Conservation (phyloP, 179 eudicot species). For the Beta lomatogona region DNA sequence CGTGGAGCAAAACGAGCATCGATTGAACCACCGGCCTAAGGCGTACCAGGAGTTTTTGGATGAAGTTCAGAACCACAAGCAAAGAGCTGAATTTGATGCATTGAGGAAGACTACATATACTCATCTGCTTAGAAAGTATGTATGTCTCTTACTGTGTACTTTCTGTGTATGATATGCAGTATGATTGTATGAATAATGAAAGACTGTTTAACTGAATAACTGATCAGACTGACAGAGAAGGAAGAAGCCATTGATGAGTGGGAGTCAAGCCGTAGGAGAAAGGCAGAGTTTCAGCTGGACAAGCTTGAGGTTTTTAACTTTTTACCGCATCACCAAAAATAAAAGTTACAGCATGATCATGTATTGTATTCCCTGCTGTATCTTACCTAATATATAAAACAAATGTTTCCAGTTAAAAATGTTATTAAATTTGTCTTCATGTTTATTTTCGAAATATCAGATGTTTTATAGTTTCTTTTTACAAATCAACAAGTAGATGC, state of each 20-base stretch:
- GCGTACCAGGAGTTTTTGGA: constrained; percentile 39
- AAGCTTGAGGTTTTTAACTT: constrained; percentile 31
- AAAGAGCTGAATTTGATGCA: constrained; percentile 25
- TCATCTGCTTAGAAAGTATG: constrained; percentile 29
- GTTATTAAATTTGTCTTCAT: no score
- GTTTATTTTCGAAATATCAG: no score
- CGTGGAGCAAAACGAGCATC: neutral
- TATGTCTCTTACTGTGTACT: neutral
- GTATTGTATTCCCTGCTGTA: no score
- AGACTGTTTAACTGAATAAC: neutral
- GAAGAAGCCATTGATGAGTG: constrained; percentile 39
- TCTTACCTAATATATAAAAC: no score
- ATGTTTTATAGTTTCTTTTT: no score
- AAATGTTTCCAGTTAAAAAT: no score
- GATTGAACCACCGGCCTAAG: constrained; percentile 19
- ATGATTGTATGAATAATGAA: neutral
- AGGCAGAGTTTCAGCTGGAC: constrained; percentile 30
- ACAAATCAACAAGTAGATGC: no score
- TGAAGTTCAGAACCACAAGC: constrained; percentile 31
- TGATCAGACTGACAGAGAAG: constrained; percentile 37
- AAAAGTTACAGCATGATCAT: no score
- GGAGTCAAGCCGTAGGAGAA: constrained; percentile 33
- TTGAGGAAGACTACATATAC: constrained; percentile 29
- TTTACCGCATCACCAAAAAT: no score
- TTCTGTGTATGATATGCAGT: neutral